Evolutionary conservation across 2,329 filamentous ascomycete species (phyloP), one percentile per base, ranked within the genome.

Genomic region (Aschersonia sp.): DNA sequence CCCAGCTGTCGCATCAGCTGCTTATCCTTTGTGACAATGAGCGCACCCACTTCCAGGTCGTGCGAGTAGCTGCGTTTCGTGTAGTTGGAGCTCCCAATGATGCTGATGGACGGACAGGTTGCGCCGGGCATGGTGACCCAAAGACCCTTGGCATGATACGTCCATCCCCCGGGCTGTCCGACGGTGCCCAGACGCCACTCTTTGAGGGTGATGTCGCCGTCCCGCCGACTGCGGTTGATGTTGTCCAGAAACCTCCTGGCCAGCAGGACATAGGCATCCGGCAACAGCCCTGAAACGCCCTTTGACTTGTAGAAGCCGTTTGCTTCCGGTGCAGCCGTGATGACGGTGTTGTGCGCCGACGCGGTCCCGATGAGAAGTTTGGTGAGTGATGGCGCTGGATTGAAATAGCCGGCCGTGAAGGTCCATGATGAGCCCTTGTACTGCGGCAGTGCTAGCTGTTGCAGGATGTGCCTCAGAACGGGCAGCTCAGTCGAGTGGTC

Each of bases 381-480:
- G 2, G 86, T 89, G 22, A 97, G 77, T 4, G 82, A 80, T 0
- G 88, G 84, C 6, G 88, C 88, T 48, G 94, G 94, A 68, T 98
- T 98, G 70, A 98, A 98, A 68, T 98, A 98, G 46, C 92, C 92
- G 0, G 92, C 92, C 1, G 92, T 97, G 63, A 98, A 97, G 0
- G 87, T 92, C 92, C 92, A 98, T 11, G 79, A 83, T 0, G 84
- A 85, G 35, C 77, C 74, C 8, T 72, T 68, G 56, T 87, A 84
- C 5, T 73, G 67, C 0, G 83, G 74, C 0, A 64, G 66, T 0
- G 82, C 73, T 4, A 95, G 73, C 1, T 76, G 76, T 42, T 75
- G 74, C 4, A 97, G 74, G 40, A 97, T 76, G 43, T 77, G 76
- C 0, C 79, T 87, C 14, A 98, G 69, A 12, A 84, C 83, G 1